phyloP scores from a whole-genome alignment of 192 early-diverging fungal species.

The Linderina pennispora region DNA sequence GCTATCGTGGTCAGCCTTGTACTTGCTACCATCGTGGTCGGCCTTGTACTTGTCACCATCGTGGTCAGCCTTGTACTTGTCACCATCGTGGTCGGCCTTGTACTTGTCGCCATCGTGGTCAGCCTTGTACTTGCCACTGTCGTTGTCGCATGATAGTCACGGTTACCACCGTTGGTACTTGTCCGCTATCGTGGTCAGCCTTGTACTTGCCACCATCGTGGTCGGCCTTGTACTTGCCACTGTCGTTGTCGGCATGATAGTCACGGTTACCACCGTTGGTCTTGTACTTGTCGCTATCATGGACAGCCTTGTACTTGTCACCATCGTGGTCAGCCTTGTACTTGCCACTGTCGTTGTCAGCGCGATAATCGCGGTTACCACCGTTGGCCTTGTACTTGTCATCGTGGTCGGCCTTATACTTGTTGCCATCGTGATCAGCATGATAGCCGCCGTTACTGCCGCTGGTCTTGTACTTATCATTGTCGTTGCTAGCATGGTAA shows the following conservation, averaged over 20 bases:
- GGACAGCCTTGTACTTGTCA: not conserved
- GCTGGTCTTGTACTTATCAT: not conserved
- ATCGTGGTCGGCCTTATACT: not conserved
- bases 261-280: not conserved
- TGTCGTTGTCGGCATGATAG: not conserved
- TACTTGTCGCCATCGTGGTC: constrained; percentile 2
- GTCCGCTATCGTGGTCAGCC: not conserved
- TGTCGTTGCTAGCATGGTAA: not conserved
- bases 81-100: too few relatives aligned
- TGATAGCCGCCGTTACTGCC: not conserved
- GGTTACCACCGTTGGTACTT: too few relatives aligned
- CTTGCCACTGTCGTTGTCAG: not conserved
- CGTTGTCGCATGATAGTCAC: too few relatives aligned
- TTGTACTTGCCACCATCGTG: too few relatives aligned
- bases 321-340: constrained; percentile 2
- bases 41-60: not conserved
- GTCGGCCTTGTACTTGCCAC: too few relatives aligned
- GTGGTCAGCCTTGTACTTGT: not conserved
- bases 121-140: not conserved
- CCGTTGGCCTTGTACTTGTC: too few relatives aligned
- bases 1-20: too few relatives aligned
- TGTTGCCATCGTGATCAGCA: not conserved
- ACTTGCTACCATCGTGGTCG: not conserved
- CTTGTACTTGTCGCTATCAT: constrained; percentile 1
- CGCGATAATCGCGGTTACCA: not conserved